Evolutionary conservation across 805 yeast species (phyloP), one percentile per base, ranked within the genome.

Genomic region (Yarrowia divulgata): DNA sequence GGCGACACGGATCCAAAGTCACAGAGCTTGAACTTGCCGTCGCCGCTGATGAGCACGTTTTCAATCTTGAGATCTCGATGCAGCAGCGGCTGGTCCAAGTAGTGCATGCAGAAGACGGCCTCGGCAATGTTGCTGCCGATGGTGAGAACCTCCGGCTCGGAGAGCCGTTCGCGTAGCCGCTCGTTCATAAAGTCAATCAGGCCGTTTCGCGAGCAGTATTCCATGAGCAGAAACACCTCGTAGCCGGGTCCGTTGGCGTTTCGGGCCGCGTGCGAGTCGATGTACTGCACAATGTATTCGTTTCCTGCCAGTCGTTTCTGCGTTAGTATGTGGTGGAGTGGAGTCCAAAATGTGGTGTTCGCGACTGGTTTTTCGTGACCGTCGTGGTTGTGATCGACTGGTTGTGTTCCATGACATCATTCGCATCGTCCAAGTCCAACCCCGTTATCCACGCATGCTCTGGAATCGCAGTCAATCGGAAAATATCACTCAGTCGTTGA

Each of bases 11-110:
- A 91, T 3, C 99, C 99, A 79, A 95, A 95, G 80, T 95, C 99
- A 75, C 97, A 90, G 29, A 95, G 80, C 77, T 93, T 93, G 80
- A 90, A 95, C 73, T 84, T 83, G 70, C 88, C 86, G 77, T 91
- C 93, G 18, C 73, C 77, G 39, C 81, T 73, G 45, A 95, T 90
- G 70, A 94, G 82, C 19, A 94, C 97, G 78, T 94, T 95, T 77
- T 94, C 98, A 72, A 95, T 93, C 80, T 95, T 95, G 73, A 94
- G 87, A 80, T 95, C 98, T 57, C 98, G 84, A 78, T 94, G 99
- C 69, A 94, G 88, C 75, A 94, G 81, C 50, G 90, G 88, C n/a
- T 81, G 82, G 18, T 80, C 77, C 69, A 86, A 75, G 67, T 84
- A 83, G 79, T 94, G 99, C 97, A 95, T 92, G 73, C 88, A 88